A percentile compares a stretch with the other conserved stretches of the same genome.
These are phyloP conservation scores for Nicotiana rustica DNA, from an alignment of 305 asterid genomes.

Conservation along the genomic window DNA sequence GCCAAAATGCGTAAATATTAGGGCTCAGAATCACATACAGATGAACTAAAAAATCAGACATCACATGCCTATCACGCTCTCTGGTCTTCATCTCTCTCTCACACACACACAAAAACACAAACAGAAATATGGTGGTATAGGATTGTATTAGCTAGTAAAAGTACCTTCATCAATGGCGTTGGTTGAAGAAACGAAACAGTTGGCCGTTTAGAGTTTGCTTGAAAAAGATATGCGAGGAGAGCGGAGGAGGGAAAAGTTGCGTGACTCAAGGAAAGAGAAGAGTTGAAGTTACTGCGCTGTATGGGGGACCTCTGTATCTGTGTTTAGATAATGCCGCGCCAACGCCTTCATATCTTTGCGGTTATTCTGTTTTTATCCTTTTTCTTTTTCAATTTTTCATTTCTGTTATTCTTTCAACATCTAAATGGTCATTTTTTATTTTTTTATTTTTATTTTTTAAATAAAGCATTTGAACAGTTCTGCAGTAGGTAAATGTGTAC, in stretches of 20 bases:
- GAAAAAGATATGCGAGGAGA: not conserved
- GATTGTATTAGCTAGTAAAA: not conserved
- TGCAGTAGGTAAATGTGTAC: conserved; percentile 6
- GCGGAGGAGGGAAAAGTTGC: not conserved
- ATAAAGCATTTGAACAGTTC: not conserved
- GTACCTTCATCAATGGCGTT: conserved; percentile 28
- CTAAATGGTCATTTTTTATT: not conserved
- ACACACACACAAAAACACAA: not conserved
- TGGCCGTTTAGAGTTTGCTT: conserved; percentile 14
- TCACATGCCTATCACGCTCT: not conserved
- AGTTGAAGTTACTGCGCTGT: not conserved
- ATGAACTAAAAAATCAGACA: not conserved
- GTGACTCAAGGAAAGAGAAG: conserved; percentile 22
- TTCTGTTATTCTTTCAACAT: not conserved
- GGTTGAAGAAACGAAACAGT: not conserved
- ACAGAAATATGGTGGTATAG: not conserved
- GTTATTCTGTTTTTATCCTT: not conserved
- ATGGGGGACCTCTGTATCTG: not conserved
- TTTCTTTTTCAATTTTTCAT: not conserved
- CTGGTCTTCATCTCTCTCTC: not conserved
- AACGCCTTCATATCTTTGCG: not conserved
- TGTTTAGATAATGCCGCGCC: not conserved
- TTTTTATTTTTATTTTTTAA: not conserved
- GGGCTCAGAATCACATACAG: conserved; percentile 9
- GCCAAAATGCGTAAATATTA: not conserved